Conservation (phyloP, 2,329 filamentous ascomycete genomes). For the Pseudocercospora eumusae region DNA sequence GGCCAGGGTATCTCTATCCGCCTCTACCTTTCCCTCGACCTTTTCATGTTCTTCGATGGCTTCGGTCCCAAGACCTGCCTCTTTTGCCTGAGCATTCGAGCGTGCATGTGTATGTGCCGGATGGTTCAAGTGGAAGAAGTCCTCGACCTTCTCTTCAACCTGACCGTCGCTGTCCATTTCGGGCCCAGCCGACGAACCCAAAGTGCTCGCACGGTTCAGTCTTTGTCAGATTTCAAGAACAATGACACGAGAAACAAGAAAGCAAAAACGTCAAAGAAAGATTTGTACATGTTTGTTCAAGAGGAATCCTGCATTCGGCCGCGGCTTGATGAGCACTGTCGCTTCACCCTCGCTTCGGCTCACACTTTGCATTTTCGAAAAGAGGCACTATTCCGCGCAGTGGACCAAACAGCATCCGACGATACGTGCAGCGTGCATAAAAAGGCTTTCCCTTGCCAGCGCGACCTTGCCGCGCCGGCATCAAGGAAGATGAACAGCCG, state of each 20-base stretch:
- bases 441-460: background rate
- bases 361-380: background rate
- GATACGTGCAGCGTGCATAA: background rate
- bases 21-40: constrained; percentile 1
- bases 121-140: constrained; percentile 32
- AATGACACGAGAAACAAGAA: background rate
- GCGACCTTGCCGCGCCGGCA: background rate
- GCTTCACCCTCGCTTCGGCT: background rate
- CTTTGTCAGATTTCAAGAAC: background rate
- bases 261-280: background rate
- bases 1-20: constrained; percentile 16
- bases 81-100: constrained; percentile 14
- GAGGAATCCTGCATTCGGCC: background rate
- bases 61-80: constrained; percentile 18
- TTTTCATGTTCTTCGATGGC: constrained; percentile 24
- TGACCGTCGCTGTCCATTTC: constrained; percentile 2
- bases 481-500: background rate
- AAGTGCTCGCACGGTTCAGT: background rate
- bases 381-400: constrained; percentile 2
- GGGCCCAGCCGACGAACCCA: constrained; percentile 14
- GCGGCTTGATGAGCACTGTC: no score
- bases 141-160: constrained; percentile 29
- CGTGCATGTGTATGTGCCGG: constrained; percentile 31
- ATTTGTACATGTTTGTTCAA: background rate
- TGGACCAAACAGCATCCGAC: background rate